A percentile compares a stretch with the other conserved stretches of the same genome.
Evolutionary conservation across 345 rosid species (phyloP).

Genomic region (Salix exigua): DNA sequence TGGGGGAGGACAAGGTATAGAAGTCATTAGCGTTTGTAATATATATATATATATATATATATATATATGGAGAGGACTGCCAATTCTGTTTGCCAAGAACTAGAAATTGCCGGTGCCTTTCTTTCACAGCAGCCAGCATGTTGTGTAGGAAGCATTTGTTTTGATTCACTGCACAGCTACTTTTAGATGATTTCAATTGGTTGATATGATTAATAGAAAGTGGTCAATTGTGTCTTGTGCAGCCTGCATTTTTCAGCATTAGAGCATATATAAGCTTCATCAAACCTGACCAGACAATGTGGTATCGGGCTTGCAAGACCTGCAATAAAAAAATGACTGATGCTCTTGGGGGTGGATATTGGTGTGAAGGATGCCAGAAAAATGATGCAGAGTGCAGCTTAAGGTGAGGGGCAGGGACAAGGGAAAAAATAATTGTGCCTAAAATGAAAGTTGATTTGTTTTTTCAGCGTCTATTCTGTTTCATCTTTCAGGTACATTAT

Average conservation of each 20-base stretch:
- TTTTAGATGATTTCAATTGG: too few relatives aligned
- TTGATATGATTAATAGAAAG: not conserved
- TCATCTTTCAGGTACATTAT: conserved; percentile 55
- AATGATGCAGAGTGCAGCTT: conserved; percentile 67
- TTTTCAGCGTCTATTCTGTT: not conserved
- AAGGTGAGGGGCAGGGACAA: conserved; percentile 40
- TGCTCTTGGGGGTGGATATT: conserved; percentile 77
- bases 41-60: too few relatives aligned
- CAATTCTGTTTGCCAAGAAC: too few relatives aligned
- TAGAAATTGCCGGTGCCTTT: too few relatives aligned
- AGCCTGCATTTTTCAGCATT: conserved; percentile 71
- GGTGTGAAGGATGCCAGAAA: conserved; percentile 98
- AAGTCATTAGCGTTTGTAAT: not conserved
- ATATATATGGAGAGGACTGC: too few relatives aligned
- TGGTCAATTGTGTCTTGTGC: conserved; percentile 18
- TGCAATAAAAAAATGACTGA: conserved; percentile 95
- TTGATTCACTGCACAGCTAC: too few relatives aligned
- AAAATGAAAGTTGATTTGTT: not conserved
- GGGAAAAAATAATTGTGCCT: not conserved
- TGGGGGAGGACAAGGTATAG: conserved; percentile 79
- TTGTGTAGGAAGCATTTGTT: too few relatives aligned
- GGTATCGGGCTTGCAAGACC: conserved; percentile 93
- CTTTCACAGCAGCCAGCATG: too few relatives aligned
- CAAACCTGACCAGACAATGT: conserved; percentile 86
- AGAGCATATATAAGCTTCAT: conserved; percentile 71